Evolutionary conservation across 352 stramenopile species (phyloP).

Genomic region (Phytophthora rubi): DNA sequence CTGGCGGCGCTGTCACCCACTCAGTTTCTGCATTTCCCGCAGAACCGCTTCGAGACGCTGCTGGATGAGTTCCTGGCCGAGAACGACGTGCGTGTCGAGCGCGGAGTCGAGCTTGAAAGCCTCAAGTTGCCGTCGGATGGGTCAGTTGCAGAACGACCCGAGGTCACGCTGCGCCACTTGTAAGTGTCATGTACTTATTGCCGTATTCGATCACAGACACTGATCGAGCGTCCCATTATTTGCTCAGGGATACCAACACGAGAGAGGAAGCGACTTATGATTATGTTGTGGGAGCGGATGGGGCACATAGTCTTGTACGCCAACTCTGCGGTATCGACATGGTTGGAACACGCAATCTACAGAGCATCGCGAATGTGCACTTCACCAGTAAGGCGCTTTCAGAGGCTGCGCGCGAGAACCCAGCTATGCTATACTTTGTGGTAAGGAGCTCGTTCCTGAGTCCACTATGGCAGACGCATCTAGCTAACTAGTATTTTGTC

Average conservation of each 20-base stretch:
- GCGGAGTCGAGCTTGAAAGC: constrained; percentile 61
- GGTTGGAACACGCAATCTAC: constrained; percentile 76
- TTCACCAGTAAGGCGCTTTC: constrained; percentile 88
- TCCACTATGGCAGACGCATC: not conserved
- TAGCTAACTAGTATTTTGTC: constrained; percentile 2
- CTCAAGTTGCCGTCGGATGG: constrained; percentile 31
- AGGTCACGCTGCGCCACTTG: constrained; percentile 55
- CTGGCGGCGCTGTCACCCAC: constrained; percentile 67
- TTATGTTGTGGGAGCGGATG: constrained; percentile 92
- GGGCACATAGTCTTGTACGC: constrained; percentile 87
- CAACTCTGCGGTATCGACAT: constrained; percentile 74
- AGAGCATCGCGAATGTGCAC: constrained; percentile 95
- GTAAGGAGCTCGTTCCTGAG: constrained; percentile 28
- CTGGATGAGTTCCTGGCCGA: constrained; percentile 60
- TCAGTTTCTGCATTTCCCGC: constrained; percentile 86
- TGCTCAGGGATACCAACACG: constrained; percentile 44
- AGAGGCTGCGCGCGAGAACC: constrained; percentile 58
- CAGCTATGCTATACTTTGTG: constrained; percentile 96
- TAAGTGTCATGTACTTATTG: constrained; percentile 35
- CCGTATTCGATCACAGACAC: not conserved
- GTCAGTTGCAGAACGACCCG: constrained; percentile 5
- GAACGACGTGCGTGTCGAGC: constrained; percentile 56
- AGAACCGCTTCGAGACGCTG: constrained; percentile 83
- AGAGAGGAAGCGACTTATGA: constrained; percentile 61
- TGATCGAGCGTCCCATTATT: constrained; percentile 1